A percentile compares a stretch with the other conserved stretches of the same genome.
Conservation (phyloP, 1,284 basidiomycete species). For the Neolentinus lepideus region DNA sequence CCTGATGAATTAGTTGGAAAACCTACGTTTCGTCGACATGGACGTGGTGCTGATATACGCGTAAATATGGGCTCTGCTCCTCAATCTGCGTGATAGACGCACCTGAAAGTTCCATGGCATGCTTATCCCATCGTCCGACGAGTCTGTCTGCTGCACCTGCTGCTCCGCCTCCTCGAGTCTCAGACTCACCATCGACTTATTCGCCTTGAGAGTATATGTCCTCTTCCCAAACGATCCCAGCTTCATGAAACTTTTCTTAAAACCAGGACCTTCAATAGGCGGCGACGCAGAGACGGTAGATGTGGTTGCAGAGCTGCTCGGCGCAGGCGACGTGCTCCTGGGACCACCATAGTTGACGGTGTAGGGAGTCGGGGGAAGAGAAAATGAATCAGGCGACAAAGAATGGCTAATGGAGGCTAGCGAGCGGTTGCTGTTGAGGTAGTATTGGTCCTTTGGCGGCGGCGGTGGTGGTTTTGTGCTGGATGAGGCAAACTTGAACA, state of each 20-base stretch:
- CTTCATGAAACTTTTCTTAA: conserved; percentile 42
- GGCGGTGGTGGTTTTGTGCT: conserved; percentile 41
- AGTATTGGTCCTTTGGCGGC: conserved; percentile 61
- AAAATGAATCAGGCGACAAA: conserved; percentile 29
- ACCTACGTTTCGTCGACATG: conserved; percentile 72
- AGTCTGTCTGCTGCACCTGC: conserved; percentile 29
- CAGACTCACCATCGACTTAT: conserved; percentile 23
- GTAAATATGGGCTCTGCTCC: conserved; percentile 2
- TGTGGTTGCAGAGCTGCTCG: conserved; percentile 20
- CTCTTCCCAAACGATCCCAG: conserved; percentile 31
- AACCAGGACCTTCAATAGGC: conserved; percentile 24
- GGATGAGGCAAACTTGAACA: conserved; percentile 39
- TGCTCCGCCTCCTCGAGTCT: conserved; percentile 17
- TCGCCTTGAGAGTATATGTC: conserved; percentile 24
- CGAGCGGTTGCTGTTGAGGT: conserved; percentile 43
- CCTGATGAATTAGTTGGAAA: conserved; percentile 2
- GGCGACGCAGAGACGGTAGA: conserved; percentile 16
- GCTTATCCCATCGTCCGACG: conserved; percentile 52
- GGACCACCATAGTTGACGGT: conserved; percentile 20
- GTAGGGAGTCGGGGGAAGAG: conserved; percentile 26
- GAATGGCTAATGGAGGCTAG: conserved; percentile 40
- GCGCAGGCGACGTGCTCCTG: conserved; percentile 23
- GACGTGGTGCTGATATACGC: conserved; percentile 52
- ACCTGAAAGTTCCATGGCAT: conserved; percentile 73
- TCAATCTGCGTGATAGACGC: conserved; percentile 15